A percentile compares a stretch with the other conserved stretches of the same genome.
Evolutionary conservation across 495 filamentous ascomycete species (phyloP).

Genomic region (Hypomontagnella submonticulosa): DNA sequence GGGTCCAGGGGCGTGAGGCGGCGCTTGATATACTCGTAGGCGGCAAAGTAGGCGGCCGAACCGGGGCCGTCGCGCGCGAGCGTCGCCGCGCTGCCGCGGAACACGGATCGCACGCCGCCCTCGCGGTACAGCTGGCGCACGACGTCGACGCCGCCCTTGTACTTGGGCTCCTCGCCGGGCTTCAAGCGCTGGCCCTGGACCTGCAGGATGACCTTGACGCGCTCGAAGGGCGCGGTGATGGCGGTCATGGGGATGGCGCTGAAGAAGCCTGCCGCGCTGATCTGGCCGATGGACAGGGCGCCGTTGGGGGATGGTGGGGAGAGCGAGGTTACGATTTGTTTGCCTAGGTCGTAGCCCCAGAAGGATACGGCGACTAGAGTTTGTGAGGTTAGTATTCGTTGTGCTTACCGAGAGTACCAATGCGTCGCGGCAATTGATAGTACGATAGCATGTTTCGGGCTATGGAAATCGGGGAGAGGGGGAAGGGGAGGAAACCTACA

Average conservation of each 20-base stretch:
- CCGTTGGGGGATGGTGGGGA: constrained; percentile 73
- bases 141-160: constrained; percentile 89
- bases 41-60: constrained; percentile 93
- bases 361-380: constrained; percentile 94
- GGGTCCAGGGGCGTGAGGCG: constrained; percentile 86
- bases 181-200: constrained; percentile 94
- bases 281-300: constrained; percentile 81
- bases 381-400: constrained; percentile 1
- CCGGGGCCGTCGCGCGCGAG: constrained; percentile 94
- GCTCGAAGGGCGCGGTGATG: constrained; percentile 98
- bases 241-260: constrained; percentile 96
- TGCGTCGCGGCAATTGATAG: too few relatives aligned
- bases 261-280: constrained; percentile 95
- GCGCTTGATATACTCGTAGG: constrained; percentile 95
- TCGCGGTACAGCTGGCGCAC: constrained; percentile 93
- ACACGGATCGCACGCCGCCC: constrained; percentile 89
- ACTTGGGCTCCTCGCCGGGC: constrained; percentile 92
- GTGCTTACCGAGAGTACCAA: neutral
- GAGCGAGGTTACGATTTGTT: constrained; percentile 78
- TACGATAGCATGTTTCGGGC: too few relatives aligned
- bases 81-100: constrained; percentile 89
- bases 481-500: constrained; percentile 69
- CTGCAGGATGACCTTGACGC: constrained; percentile 97
- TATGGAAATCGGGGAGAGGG: too few relatives aligned
- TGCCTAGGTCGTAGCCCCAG: constrained; percentile 98